Conservation (phyloP, 345 rosid genomes). For the Populus tremula region DNA sequence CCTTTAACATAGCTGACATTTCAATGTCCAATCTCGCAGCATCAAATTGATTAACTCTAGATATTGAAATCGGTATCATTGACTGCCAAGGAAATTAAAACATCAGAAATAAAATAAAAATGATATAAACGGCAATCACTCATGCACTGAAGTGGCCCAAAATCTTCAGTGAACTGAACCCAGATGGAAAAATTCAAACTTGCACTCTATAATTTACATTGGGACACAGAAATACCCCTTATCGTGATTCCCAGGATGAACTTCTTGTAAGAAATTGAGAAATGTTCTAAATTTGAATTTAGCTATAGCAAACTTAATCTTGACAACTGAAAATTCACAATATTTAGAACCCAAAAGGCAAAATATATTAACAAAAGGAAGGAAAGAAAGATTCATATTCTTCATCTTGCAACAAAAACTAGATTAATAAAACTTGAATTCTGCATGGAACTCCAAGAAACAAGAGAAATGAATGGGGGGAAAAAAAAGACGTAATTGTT, state of each 20-base stretch:
- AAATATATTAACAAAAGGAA: neutral
- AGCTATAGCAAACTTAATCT: neutral
- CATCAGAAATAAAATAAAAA: neutral
- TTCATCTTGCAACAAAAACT: neutral
- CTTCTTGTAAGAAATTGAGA: neutral
- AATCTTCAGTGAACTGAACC: neutral
- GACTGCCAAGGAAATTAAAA: conserved; percentile 39
- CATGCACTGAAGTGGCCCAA: neutral
- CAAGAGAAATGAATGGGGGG: neutral
- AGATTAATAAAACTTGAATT: neutral
- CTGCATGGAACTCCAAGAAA: neutral
- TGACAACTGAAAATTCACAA: neutral
- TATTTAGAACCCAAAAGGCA: neutral
- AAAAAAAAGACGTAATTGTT: neutral
- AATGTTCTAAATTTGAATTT: neutral
- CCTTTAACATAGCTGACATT: conserved; percentile 96
- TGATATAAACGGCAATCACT: neutral
- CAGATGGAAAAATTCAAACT: neutral
- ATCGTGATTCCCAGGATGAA: neutral
- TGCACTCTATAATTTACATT: neutral
- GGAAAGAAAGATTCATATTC: neutral
- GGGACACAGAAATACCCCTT: neutral
- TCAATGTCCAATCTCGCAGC: conserved; percentile 91
- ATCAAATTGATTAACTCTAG: conserved; percentile 95
- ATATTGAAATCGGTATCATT: conserved; percentile 59